phyloP scores from a whole-genome alignment of 768 basidiomycete genomes.

The Leccinum imitatum region DNA sequence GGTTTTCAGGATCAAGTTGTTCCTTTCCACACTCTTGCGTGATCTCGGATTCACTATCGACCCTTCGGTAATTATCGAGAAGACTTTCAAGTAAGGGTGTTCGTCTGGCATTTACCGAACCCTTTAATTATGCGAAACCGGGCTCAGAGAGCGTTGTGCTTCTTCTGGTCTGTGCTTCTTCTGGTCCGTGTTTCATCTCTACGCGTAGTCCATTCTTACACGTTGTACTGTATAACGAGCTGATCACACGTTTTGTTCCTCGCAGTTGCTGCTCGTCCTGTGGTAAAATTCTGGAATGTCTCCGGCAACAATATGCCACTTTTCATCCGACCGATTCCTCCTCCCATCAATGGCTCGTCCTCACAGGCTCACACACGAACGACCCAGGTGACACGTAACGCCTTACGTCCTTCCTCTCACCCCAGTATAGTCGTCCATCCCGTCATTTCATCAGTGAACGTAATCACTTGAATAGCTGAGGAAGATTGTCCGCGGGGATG shows the following conservation, averaged over 20 bases:
- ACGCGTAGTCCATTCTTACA: conserved; percentile 12
- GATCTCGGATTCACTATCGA: conserved; percentile 57
- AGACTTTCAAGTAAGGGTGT: conserved; percentile 56
- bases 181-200: conserved; percentile 19
- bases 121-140: conserved; percentile 24
- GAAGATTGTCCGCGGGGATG: conserved; percentile 25
- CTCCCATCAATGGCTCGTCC: conserved; percentile 8
- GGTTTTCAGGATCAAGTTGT: conserved; percentile 56
- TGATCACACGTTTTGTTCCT: conserved; percentile 15
- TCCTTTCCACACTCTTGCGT: conserved; percentile 55
- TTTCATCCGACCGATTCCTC: conserved; percentile 38
- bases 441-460: conserved; percentile 20
- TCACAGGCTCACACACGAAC: conserved; percentile 2
- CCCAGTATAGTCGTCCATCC: conserved; percentile 12
- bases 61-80: conserved; percentile 55
- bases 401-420: conserved; percentile 10
- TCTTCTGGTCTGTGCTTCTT: conserved; percentile 17
- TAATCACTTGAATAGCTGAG: conserved; percentile 12
- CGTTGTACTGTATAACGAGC: conserved; percentile 7
- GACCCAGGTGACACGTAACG: conserved; percentile 16
- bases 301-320: conserved; percentile 64
- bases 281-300: conserved; percentile 53
- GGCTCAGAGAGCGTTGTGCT: conserved; percentile 4
- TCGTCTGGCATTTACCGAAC: conserved; percentile 18
- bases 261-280: conserved; percentile 55